A percentile compares a stretch with the other conserved stretches of the same genome.
phyloP scores from a whole-genome alignment of 1,284 basidiomycete genomes.

The Rugosomyces carneus region DNA sequence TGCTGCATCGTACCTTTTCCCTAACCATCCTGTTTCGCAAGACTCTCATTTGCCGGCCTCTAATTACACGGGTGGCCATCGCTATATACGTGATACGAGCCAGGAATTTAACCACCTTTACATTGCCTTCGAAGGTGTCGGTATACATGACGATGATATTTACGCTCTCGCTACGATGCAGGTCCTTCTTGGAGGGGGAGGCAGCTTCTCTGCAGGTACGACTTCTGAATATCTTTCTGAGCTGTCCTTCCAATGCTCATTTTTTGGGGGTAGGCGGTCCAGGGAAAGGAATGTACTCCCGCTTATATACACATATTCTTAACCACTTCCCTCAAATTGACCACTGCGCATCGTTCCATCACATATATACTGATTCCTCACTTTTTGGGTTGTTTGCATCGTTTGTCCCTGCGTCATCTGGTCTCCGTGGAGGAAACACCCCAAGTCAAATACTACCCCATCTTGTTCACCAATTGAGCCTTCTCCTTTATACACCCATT shows the following conservation, averaged over 20 bases:
- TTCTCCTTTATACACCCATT: constrained; percentile 65
- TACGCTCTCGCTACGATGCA: constrained; percentile 95
- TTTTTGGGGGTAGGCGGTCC: constrained; percentile 65
- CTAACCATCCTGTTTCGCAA: constrained; percentile 32
- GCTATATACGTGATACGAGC: constrained; percentile 63
- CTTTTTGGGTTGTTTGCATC: constrained; percentile 91
- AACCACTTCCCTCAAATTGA: constrained; percentile 94
- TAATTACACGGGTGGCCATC: constrained; percentile 82
- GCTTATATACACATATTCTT: constrained; percentile 95
- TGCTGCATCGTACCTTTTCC: constrained; percentile 67
- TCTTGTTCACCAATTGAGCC: constrained; percentile 78
- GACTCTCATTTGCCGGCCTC: constrained; percentile 29
- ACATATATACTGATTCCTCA: constrained; percentile 94
- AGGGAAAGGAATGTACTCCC: constrained; percentile 98
- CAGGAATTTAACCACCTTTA: constrained; percentile 92
- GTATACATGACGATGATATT: constrained; percentile 91
- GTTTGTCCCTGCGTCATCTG: constrained; percentile 70
- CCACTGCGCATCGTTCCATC: constrained; percentile 97
- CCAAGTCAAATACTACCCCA: constrained; percentile 76
- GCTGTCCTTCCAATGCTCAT: not conserved
- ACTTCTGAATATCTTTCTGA: too few species aligned
- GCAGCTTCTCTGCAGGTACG: constrained; percentile 88
- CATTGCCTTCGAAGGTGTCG: constrained; percentile 88
- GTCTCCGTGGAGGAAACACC: constrained; percentile 51
- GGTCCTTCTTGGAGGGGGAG: constrained; percentile 91